phyloP scores from a whole-genome alignment of 2,329 filamentous ascomycete genomes.

The Penicillium sp. region DNA sequence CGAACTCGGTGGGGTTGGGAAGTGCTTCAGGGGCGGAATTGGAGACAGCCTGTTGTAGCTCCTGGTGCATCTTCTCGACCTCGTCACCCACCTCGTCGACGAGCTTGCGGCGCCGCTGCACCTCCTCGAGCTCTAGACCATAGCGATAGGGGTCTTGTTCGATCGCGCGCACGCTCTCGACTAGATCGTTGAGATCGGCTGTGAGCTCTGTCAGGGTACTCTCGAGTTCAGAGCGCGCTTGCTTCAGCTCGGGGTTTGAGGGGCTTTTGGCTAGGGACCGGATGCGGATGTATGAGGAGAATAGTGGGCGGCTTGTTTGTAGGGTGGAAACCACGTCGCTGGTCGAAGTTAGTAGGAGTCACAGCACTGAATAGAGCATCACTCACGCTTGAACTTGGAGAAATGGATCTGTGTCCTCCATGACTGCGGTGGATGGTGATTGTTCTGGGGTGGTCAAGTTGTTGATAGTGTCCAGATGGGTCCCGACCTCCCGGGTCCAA shows the following conservation, averaged over 20 bases:
- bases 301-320: slow-evolving; percentile 77
- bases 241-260: slow-evolving; percentile 68
- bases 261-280: slow-evolving; percentile 75
- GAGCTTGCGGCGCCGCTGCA: slow-evolving; percentile 74
- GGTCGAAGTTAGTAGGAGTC: slow-evolving; percentile 17
- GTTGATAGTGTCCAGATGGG: slow-evolving; percentile 7
- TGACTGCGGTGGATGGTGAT: slow-evolving; percentile 17
- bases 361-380: neutral
- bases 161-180: slow-evolving; percentile 81
- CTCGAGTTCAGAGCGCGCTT: slow-evolving; percentile 73
- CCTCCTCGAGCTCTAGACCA: slow-evolving; percentile 80
- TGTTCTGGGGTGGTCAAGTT: neutral
- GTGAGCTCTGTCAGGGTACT: slow-evolving; percentile 73
- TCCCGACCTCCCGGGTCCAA: neutral
- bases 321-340: slow-evolving; percentile 90
- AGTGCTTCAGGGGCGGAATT: slow-evolving; percentile 46
- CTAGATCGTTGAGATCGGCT: slow-evolving; percentile 85
- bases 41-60: slow-evolving; percentile 65
- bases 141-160: slow-evolving; percentile 86
- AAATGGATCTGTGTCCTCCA: slow-evolving; percentile 47
- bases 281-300: slow-evolving; percentile 94
- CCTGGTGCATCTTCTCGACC: slow-evolving; percentile 83
- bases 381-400: slow-evolving; percentile 51
- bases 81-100: slow-evolving; percentile 89
- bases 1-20: slow-evolving; percentile 62